Evolutionary conservation across 2,329 filamentous ascomycete genomes (phyloP), one percentile per base, ranked within the genome.

Genomic region (Rhynchosporium graminicola): DNA sequence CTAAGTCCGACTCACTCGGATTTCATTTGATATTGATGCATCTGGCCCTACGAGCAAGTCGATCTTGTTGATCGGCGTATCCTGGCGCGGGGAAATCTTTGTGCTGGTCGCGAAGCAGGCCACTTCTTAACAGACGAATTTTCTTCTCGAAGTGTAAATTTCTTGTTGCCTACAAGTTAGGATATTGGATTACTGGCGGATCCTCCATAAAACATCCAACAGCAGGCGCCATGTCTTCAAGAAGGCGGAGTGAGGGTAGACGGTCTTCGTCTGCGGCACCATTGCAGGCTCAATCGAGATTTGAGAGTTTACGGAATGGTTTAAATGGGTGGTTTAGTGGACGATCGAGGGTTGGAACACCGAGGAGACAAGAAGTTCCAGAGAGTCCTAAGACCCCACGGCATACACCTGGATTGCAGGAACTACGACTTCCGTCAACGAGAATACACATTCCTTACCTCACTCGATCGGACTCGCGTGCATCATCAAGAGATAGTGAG

Each of bases 341-440:
- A 28, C 65, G 67, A 42, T 72, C 71, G 20, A 70, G 59, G 47
- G 65, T 71, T 59, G 67, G 66, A 29, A 54, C 60, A 33, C 51
- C 59, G 50, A 50, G 50, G 20, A 67, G 64, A 60, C 48, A 43
- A 50, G 51, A 43, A 50, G 51, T 62, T 3, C 68, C 68, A 50
- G 50, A 73, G 72, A 80, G 77, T 26, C 80, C 81, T 40, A 85
- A 85, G 69, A 78, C 79, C 1, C 79, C 81, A 2, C 74, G 75
- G 2, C 76, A 79, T 55, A 70, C 73, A 20, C 68, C 79, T 3
- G 73, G 74, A 3, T 68, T 77, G 59, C 73, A 75, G n/a, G 71
- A 72, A 10, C 33, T 54, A 13, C 51, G 36, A 36, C 67, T 80
- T 29, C 76, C 80, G 10, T 76, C 76, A 36, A 78, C 77, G 31